A percentile compares a stretch with the other conserved stretches of the same genome.
Evolutionary conservation across 148 eudicot genomes (phyloP).

Genomic region (Rhododendron kiyosumense): DNA sequence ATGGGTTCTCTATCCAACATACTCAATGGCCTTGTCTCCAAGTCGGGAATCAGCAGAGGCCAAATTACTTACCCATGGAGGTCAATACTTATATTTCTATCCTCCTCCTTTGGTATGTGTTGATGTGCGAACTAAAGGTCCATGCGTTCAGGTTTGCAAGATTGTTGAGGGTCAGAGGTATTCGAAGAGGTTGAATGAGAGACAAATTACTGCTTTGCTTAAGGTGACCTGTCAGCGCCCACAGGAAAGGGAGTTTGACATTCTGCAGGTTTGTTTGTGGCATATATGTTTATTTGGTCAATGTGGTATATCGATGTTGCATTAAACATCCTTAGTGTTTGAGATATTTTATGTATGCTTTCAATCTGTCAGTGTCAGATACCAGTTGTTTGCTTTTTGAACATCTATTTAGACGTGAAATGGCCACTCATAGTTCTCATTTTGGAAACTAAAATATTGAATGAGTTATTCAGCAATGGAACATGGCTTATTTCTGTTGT

Average conservation of each 20-base stretch:
- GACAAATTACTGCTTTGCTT: conserved; percentile 76
- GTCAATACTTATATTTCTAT: conserved; percentile 20
- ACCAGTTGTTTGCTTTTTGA: background rate
- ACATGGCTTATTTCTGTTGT: background rate
- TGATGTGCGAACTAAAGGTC: background rate
- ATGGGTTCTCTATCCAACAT: conserved; percentile 65
- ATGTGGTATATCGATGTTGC: background rate
- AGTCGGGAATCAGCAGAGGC: conserved; percentile 76
- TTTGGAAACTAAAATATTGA: background rate
- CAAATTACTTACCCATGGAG: conserved; percentile 93
- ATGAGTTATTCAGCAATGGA: background rate
- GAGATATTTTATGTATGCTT: background rate
- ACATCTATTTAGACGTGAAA: background rate
- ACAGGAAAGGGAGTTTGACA: conserved; percentile 61
- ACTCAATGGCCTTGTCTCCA: conserved; percentile 83
- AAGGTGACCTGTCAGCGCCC: conserved; percentile 92
- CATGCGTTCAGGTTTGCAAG: conserved; percentile 57
- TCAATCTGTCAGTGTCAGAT: background rate
- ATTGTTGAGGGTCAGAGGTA: conserved; percentile 88
- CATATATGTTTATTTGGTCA: background rate
- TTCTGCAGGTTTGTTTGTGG: conserved; percentile 48
- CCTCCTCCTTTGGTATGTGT: background rate
- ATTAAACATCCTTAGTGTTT: background rate
- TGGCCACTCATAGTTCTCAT: background rate
- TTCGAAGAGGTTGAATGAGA: conserved; percentile 71